Conservation (phyloP, 768 basidiomycete species). For the Lanmaoa rubissima region DNA sequence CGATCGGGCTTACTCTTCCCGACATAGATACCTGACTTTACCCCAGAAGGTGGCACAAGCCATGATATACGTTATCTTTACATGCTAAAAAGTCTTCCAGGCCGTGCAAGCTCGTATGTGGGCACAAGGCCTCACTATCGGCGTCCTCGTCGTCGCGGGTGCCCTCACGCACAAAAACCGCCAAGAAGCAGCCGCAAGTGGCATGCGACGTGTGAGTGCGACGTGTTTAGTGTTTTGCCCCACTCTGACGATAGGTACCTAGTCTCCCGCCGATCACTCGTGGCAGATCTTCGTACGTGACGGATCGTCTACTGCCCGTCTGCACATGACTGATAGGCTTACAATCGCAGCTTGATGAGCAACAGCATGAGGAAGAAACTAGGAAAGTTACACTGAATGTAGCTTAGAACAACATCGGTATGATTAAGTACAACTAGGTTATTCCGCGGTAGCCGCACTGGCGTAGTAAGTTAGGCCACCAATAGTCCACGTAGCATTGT, state of each 20-base stretch:
- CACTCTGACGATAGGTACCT: not conserved
- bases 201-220: conserved; percentile 23
- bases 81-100: conserved; percentile 39
- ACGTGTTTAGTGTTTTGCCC: too few species aligned
- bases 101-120: conserved; percentile 87
- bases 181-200: conserved; percentile 33
- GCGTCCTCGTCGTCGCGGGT: conserved; percentile 68
- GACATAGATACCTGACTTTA: conserved; percentile 24
- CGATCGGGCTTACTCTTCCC: not conserved
- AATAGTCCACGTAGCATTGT: not conserved
- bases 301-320: not conserved
- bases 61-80: too few species aligned
- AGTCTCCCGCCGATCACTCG: conserved; percentile 28
- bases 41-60: conserved; percentile 26
- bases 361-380: conserved; percentile 24
- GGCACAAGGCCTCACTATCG: conserved; percentile 81
- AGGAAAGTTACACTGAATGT: conserved; percentile 13
- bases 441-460: not conserved
- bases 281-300: conserved; percentile 29
- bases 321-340: not conserved
- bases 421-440: not conserved
- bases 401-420: not conserved
- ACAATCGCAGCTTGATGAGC: conserved; percentile 26
- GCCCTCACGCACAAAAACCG: conserved; percentile 56
- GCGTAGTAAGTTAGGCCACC: not conserved